Evolutionary conservation across 129 eudicot species (phyloP), one percentile per base, ranked within the genome.

Genomic region (Flaveria robusta): DNA sequence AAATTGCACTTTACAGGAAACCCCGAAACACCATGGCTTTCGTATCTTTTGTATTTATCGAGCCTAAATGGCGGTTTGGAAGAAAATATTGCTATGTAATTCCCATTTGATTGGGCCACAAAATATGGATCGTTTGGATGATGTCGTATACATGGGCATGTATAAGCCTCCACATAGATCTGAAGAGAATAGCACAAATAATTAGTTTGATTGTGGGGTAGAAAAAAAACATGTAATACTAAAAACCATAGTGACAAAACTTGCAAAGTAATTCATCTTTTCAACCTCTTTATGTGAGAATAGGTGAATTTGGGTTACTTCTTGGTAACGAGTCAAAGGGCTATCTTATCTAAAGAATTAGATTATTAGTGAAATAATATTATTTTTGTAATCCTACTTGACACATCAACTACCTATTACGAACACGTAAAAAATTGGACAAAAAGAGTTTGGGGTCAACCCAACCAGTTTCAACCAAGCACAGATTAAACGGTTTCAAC

Each of bases 151-250:
- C 83, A 84, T 0, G 99, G 91, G 72, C 99, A 93, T n/a, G 97
- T 91, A 77, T 87, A 94, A 18, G 98, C 96, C 87, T 91, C 97
- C 22, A 83, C 86, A 55, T 93, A 93, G 43, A 93, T 92, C 98
- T 93, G 92, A 68, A 47, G 18, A 63, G 49, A 23, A 64, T 0
- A 55, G 20, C 11, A 31, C 11, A 71, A 19, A 15, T 52, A 59
- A 14, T 65, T 63, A 66, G 69, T 29, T 27, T 19, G 3, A 9
- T 14, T 14, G 20, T 68, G 58, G 14, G 26, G 31, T 20, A 68
- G 24, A 69, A 12, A 37, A 43, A 45, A 46, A 6, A 39, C 41
- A 46, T 45, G 22, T 47, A 3, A 14, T 46, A 69, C 42, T 22
- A 37, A 45, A 68, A 19, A 68, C 51, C 55, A 4, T 22, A 58